A percentile compares a stretch with the other conserved stretches of the same genome.
Evolutionary conservation across 768 basidiomycete genomes (phyloP).

Genomic region (Russula dissimulans): DNA sequence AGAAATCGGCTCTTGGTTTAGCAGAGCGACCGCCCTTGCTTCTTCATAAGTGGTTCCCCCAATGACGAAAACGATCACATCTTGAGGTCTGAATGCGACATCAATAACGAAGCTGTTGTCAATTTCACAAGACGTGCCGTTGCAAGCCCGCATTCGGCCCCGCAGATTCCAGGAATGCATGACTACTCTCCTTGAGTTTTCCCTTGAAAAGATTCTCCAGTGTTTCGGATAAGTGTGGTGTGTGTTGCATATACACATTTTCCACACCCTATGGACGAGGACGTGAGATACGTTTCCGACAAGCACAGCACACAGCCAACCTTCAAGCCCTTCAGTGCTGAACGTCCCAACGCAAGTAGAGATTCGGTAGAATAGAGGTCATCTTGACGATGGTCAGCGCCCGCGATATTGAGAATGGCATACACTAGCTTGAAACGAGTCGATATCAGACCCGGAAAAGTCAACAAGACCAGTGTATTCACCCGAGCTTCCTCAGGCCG

Average conservation of each 20-base stretch:
- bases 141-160: slow-evolving; percentile 65
- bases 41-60: slow-evolving; percentile 97
- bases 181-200: slow-evolving; percentile 74
- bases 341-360: slow-evolving; percentile 86
- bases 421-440: slow-evolving; percentile 68
- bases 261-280: slow-evolving; percentile 72
- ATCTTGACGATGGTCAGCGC: slow-evolving; percentile 93
- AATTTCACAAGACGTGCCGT: slow-evolving; percentile 36
- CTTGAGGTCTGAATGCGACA: slow-evolving; percentile 63
- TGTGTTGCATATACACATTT: slow-evolving; percentile 97
- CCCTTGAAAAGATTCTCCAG: slow-evolving; percentile 85
- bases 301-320: slow-evolving; percentile 30
- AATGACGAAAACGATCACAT: slow-evolving; percentile 93
- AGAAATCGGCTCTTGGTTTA: slow-evolving; percentile 75
- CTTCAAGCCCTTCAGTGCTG: slow-evolving; percentile 92
- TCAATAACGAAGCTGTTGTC: neutral
- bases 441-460: neutral
- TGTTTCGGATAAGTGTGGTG: slow-evolving; percentile 87
- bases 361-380: slow-evolving; percentile 96
- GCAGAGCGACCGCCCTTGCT: slow-evolving; percentile 69
- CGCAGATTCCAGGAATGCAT: slow-evolving; percentile 76
- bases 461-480: slow-evolving; percentile 14
- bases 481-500: slow-evolving; percentile 69
- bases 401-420: slow-evolving; percentile 84
- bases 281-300: slow-evolving; percentile 9